Percentiles rank a stretch among this genome's conserved stretches.
Conservation (phyloP, 345 rosid genomes). For the Rubroshorea leprosula region DNA sequence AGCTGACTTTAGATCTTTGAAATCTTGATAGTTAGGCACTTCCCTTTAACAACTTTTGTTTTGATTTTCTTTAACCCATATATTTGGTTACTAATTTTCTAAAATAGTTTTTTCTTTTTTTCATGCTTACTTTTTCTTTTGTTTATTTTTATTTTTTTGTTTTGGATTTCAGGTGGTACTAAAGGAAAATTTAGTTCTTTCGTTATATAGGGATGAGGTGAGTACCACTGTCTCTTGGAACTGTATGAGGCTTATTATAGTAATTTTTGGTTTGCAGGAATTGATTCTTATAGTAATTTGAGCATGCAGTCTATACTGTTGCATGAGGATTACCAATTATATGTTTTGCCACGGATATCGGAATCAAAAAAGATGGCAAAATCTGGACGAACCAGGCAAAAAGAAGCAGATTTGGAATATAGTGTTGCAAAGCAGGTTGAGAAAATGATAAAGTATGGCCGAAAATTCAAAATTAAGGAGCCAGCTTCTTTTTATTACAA, state of each 20-base stretch:
- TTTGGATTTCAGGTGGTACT: conserved; percentile 69
- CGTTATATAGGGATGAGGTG: conserved; percentile 95
- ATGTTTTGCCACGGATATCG: conserved; percentile 90
- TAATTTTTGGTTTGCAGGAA: conserved; percentile 14
- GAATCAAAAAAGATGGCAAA: conserved; percentile 99
- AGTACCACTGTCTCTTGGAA: conserved; percentile 21
- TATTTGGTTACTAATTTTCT: no score
- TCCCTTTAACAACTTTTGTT: no score
- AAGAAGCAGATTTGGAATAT: conserved; percentile 93
- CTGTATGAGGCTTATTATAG: no score
- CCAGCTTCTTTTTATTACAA: background rate
- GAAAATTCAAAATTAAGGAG: conserved; percentile 1
- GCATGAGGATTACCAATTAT: conserved; percentile 94
- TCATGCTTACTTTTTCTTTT: background rate
- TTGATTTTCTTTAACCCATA: no score
- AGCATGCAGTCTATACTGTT: conserved; percentile 68
- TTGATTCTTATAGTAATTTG: conserved; percentile 27
- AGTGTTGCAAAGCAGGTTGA: conserved; percentile 99
- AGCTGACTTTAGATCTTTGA: conserved; percentile 5
- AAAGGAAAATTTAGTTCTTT: conserved; percentile 82
- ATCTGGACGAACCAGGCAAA: conserved; percentile 90
- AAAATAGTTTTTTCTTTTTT: no score
- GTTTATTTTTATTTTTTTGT: conserved; percentile 4
- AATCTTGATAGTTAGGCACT: background rate
- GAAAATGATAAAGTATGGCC: conserved; percentile 82